Conservation (phyloP, 1,284 basidiomycete genomes). For the Apiotrichum laibachii region DNA sequence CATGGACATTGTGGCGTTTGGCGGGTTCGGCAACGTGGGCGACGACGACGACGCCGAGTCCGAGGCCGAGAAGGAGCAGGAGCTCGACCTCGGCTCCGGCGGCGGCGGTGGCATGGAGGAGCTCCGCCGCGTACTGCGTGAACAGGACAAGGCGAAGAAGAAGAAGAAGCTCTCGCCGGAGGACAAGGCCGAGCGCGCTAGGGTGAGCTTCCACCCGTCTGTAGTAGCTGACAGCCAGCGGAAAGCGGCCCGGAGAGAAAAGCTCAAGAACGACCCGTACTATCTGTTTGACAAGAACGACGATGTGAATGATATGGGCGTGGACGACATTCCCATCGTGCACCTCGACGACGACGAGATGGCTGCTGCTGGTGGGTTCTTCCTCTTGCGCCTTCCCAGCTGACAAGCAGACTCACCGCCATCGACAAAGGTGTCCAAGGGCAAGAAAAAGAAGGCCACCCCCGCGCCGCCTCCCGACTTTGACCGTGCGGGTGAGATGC, state of each 20-base stretch:
- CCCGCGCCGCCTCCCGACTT: constrained; percentile 51
- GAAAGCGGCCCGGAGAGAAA: constrained; percentile 68
- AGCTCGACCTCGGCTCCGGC: constrained; percentile 2
- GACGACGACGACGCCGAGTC: constrained; percentile 32
- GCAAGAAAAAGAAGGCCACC: constrained; percentile 18
- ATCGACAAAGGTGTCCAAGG: constrained; percentile 1
- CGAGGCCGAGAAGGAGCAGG: constrained; percentile 36
- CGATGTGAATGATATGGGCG: constrained; percentile 55
- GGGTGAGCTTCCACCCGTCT: constrained; percentile 30
- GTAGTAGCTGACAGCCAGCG: constrained; percentile 54
- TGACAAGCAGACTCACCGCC: constrained; percentile 9
- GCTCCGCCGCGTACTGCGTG: constrained; percentile 48
- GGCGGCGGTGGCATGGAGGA: constrained; percentile 2
- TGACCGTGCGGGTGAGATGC: constrained; percentile 82
- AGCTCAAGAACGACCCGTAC: constrained; percentile 78
- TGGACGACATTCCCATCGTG: constrained; percentile 82
- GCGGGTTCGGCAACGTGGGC: constrained; percentile 47
- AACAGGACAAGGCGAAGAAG: constrained; percentile 44
- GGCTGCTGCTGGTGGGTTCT: constrained; percentile 41
- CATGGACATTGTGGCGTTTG: constrained; percentile 67
- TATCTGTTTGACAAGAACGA: constrained; percentile 62
- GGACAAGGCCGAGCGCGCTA: constrained; percentile 43
- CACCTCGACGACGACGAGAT: constrained; percentile 59
- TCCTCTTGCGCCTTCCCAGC: constrained; percentile 44
- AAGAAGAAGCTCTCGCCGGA: constrained; percentile 41